Base-by-base conservation (phyloP, 805 yeast genomes). In the Metschnikowia cerradonensis region DNA sequence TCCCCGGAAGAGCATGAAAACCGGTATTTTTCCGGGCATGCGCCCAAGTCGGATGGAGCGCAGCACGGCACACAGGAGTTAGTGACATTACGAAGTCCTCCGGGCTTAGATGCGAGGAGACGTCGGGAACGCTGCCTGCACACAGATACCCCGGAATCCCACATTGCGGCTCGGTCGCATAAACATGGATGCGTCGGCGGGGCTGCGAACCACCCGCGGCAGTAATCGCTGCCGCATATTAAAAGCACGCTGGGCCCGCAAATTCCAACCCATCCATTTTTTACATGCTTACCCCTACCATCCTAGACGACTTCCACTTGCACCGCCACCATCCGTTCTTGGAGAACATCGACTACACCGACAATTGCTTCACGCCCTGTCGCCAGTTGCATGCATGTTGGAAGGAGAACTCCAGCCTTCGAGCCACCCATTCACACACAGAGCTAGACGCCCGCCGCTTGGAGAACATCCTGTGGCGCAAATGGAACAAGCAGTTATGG, bases 391-490 rank as follows among this genome's bases (percentile, higher is more conserved):
- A 56, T 41, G 51, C 55, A n/a, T 64, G 68, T 54, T 64, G 68
- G 68, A 55, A 54, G 20, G 63, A 59, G 38, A 60, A 60, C 53
- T 59, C 61, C 53, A 37, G 54, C 8, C 36, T 48, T 8, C 55
- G 62, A 30, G 50, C 54, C 44, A 55, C 55, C 43, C 50, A 55
- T n/a, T 48, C 56, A 35, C 56, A 47, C 41, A 60, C 58, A 44
- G 65, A 59, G 49, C 52, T 63, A 22, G 54, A 56, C n/a, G 45
- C 56, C n/a, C 51, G 60, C 26, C 52, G 77, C 34, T 57, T 73
- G 13, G 64, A 64, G 36, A 73, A 73, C 52, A 61, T 66, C 0
- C 62, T 73, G 42, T 73, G 78, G 78, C 65, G 78, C 51, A 56
- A 76, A 46, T 64, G 68, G 59, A 56, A 56, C 51, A 71, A 72